These are phyloP conservation scores for Carex kokanica DNA, from an alignment of 176 grass and related monocot genomes.

Conservation along the genomic window DNA sequence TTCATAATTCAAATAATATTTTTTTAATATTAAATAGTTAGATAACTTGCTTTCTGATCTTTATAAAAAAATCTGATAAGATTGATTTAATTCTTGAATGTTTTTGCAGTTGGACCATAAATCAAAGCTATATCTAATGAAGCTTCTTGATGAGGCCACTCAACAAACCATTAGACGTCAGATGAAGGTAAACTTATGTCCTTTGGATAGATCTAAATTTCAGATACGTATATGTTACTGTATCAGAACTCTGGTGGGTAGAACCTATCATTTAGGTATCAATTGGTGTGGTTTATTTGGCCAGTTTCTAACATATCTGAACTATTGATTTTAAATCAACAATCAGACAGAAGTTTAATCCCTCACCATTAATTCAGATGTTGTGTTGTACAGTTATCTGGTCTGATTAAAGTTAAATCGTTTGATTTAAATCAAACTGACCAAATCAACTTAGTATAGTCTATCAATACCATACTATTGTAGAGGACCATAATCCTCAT, in stretches of 20 bases:
- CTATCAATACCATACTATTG: too few species aligned
- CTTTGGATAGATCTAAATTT: neutral
- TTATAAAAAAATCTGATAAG: neutral
- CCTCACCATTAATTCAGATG: neutral
- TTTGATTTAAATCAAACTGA: too few species aligned
- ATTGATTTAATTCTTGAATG: neutral
- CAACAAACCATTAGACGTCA: slow-evolving; percentile 35
- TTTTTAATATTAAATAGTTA: too few species aligned
- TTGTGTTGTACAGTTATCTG: neutral
- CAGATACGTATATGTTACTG: neutral
- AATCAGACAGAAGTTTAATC: neutral
- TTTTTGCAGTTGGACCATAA: slow-evolving; percentile 48
- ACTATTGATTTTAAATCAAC: neutral
- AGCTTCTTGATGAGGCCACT: slow-evolving; percentile 54
- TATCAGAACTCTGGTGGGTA: neutral
- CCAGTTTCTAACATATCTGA: neutral
- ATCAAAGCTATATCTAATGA: slow-evolving; percentile 47
- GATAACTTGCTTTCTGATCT: too few species aligned
- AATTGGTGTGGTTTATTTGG: neutral
- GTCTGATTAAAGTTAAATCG: too few species aligned
- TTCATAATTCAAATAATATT: too few species aligned
- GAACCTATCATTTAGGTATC: neutral
- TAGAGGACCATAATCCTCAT: too few species aligned
- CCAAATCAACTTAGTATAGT: too few species aligned
- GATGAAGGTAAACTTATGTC: slow-evolving; percentile 37